Evolutionary conservation across 1,284 basidiomycete genomes (phyloP).

Genomic region (Cutaneotrichosporon spelunceum): DNA sequence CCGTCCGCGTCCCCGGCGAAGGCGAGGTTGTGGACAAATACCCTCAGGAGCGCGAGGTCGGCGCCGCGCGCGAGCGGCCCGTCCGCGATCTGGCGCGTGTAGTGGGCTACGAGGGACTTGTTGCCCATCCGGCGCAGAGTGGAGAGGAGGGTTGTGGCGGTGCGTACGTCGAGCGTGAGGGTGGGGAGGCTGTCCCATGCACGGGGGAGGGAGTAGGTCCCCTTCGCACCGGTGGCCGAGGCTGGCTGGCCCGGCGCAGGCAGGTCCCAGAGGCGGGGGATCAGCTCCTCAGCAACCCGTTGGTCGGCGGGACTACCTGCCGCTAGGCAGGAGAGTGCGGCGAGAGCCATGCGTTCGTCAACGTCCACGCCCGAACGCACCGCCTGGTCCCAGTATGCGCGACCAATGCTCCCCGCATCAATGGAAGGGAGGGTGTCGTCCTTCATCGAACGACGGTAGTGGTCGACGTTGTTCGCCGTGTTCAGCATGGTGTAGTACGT

Average conservation of each 20-base stretch:
- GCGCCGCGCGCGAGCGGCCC: slow-evolving; percentile 12
- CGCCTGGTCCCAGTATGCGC: slow-evolving; percentile 36
- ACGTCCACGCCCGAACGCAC: slow-evolving; percentile 25
- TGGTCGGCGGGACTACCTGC: slow-evolving; percentile 34
- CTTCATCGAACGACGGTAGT: slow-evolving; percentile 9
- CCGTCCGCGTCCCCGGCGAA: slow-evolving; percentile 23
- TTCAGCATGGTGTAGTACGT: slow-evolving; percentile 45
- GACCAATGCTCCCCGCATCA: slow-evolving; percentile 25
- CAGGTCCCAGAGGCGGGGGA: slow-evolving; percentile 34
- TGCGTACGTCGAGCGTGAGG: slow-evolving; percentile 22
- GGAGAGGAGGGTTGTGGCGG: slow-evolving; percentile 28
- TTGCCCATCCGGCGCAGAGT: slow-evolving; percentile 17
- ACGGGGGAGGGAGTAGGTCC: neutral
- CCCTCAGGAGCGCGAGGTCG: slow-evolving; percentile 22
- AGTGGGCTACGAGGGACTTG: slow-evolving; percentile 22
- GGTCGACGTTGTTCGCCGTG: slow-evolving; percentile 18
- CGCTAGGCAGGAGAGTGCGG: slow-evolving; percentile 31
- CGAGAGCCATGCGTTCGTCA: slow-evolving; percentile 34
- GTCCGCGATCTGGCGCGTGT: slow-evolving; percentile 26
- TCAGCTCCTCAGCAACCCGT: slow-evolving; percentile 29
- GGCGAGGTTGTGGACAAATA: slow-evolving; percentile 15
- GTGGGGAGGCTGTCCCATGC: slow-evolving; percentile 15
- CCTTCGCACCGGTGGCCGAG: slow-evolving; percentile 8
- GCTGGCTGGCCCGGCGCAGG: slow-evolving; percentile 28
- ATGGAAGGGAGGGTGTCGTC: slow-evolving; percentile 5